phyloP scores from a whole-genome alignment of 1,284 basidiomycete species.

The Trametes sp. region DNA sequence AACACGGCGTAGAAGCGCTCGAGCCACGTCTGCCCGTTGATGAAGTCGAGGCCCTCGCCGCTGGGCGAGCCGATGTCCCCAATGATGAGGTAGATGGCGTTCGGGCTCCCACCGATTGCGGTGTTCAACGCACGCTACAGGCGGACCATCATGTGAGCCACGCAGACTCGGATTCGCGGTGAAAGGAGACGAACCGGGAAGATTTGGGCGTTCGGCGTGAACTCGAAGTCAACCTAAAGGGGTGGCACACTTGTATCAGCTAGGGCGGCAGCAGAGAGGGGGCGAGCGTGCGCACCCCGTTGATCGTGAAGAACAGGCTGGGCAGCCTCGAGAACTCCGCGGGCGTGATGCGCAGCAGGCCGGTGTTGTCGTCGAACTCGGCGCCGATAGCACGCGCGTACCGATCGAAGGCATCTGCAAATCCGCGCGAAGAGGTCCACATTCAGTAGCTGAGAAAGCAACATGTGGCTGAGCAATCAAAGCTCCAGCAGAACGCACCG shows the following conservation, averaged over 20 bases:
- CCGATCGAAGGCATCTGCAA: conserved; percentile 33
- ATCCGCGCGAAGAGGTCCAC: background rate
- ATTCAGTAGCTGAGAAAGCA: no score
- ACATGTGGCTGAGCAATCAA: no score
- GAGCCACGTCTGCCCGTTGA: conserved; percentile 44
- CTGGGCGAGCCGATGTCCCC: conserved; percentile 29
- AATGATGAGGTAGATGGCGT: conserved; percentile 40
- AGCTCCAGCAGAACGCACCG: no score
- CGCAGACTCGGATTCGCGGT: background rate
- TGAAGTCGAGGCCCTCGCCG: conserved; percentile 41
- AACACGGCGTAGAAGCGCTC: conserved; percentile 73
- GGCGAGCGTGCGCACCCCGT: conserved; percentile 27
- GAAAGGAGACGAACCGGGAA: conserved; percentile 54
- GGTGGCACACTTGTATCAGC: background rate
- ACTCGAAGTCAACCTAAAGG: conserved; percentile 42
- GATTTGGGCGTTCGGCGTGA: conserved; percentile 63
- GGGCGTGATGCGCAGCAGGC: conserved; percentile 37
- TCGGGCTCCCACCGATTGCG: conserved; percentile 37
- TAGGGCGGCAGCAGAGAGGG: background rate
- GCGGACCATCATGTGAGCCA: background rate
- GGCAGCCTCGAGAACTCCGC: conserved; percentile 36
- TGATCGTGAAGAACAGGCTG: conserved; percentile 41
- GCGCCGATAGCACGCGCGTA: conserved; percentile 39
- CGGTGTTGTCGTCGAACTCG: conserved; percentile 33
- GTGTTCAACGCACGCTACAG: conserved; percentile 33